These are phyloP conservation scores for Candida pseudoviswanathii DNA, from an alignment of 1,139 yeast genomes.

Conservation along the genomic window DNA sequence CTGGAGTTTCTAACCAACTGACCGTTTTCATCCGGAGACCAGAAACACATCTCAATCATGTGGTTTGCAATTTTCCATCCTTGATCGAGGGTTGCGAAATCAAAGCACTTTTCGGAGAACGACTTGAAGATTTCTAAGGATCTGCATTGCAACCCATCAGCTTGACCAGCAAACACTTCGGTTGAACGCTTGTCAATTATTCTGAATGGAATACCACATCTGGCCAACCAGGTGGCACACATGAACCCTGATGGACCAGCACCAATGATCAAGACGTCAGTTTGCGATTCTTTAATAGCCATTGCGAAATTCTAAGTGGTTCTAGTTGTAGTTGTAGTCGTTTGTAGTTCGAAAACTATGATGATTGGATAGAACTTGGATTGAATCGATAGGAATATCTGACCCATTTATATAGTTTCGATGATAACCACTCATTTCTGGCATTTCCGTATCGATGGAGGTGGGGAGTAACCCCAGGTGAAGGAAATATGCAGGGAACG, in stretches of 20 bases:
- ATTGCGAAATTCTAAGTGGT: neutral
- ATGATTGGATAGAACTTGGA: neutral
- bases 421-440: neutral
- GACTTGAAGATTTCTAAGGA: conserved; percentile 32
- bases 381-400: neutral
- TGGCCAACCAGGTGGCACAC: conserved; percentile 30
- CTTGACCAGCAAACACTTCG: conserved; percentile 32
- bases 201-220: conserved; percentile 31
- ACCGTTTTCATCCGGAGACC: conserved; percentile 23
- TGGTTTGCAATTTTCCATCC: conserved; percentile 28
- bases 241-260: conserved; percentile 39
- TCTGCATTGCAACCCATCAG: conserved; percentile 31
- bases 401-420: neutral
- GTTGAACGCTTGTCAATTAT: conserved; percentile 31
- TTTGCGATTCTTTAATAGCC: conserved; percentile 21
- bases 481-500: neutral
- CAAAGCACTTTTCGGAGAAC: conserved; percentile 20
- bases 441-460: neutral
- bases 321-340: neutral
- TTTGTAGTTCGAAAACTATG: neutral
- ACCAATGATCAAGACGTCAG: conserved; percentile 35
- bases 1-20: conserved; percentile 22
- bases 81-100: conserved; percentile 25
- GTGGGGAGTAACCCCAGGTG: neutral
- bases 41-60: conserved; percentile 26